Evolutionary conservation across 495 filamentous ascomycete genomes (phyloP).

Genomic region (Aspergillus cristatus): DNA sequence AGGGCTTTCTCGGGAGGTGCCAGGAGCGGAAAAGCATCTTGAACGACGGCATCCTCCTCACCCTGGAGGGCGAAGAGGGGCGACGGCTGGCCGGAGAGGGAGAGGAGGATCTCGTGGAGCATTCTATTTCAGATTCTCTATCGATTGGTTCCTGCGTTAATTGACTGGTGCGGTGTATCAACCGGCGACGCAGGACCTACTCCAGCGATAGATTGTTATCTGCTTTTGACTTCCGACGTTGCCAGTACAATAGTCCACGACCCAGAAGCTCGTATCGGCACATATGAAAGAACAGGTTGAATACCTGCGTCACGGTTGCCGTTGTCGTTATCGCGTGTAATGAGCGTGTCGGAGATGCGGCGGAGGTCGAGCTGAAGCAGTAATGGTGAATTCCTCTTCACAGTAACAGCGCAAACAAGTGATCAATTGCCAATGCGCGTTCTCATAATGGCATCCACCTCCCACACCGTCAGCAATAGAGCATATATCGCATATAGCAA

Average conservation of each 20-base stretch:
- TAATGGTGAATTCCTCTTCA: neutral
- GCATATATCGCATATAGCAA: too few species aligned
- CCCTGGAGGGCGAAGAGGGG: constrained; percentile 55
- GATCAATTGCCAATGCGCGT: too few species aligned
- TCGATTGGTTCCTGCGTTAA: neutral
- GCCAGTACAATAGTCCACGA: constrained; percentile 35
- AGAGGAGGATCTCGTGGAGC: constrained; percentile 95
- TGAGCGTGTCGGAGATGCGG: constrained; percentile 1
- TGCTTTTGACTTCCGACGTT: constrained; percentile 19
- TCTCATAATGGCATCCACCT: too few species aligned
- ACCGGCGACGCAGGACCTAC: constrained; percentile 7
- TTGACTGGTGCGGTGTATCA: neutral
- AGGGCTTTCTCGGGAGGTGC: constrained; percentile 76
- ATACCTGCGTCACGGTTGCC: neutral
- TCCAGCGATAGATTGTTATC: constrained; percentile 15
- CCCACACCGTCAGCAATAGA: too few species aligned
- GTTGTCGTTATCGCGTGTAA: neutral
- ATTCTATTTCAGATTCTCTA: constrained; percentile 45
- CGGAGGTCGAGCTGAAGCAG: too few species aligned
- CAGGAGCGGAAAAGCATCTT: constrained; percentile 43
- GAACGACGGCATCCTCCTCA: constrained; percentile 27
- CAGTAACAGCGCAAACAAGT: too few species aligned
- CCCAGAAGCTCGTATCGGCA: constrained; percentile 45
- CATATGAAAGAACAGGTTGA: constrained; percentile 23
- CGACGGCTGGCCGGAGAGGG: constrained; percentile 87